A percentile compares a stretch with the other conserved stretches of the same genome.
Conservation (phyloP, 2,329 filamentous ascomycete genomes). For the Scedosporium dehoogii region DNA sequence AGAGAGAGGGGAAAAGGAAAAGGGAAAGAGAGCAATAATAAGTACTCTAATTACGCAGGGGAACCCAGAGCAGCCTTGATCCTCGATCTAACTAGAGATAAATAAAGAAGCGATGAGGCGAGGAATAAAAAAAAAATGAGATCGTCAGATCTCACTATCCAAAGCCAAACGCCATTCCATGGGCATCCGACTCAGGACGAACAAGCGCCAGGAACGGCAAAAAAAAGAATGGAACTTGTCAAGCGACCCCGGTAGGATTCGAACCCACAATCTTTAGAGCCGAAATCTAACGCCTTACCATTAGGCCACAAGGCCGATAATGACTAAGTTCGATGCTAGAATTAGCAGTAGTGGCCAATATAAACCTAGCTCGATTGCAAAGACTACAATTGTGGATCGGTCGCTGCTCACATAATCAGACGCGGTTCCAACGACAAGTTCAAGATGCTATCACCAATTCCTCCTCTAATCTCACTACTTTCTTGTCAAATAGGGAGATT, state of each 20-base stretch:
- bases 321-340: neutral
- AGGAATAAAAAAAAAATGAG: slow-evolving; percentile 6
- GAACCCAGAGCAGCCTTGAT: neutral
- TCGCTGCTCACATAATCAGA: neutral
- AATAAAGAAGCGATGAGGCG: neutral
- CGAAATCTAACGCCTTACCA: slow-evolving; percentile 8
- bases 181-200: neutral
- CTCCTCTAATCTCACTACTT: no score
- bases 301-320: slow-evolving; percentile 7
- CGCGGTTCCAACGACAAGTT: no score
- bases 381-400: neutral
- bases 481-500: no score
- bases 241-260: slow-evolving; percentile 1
- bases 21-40: neutral
- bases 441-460: no score
- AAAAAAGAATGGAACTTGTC: neutral
- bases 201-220: neutral
- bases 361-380: neutral
- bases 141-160: neutral
- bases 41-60: neutral
- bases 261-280: slow-evolving; percentile 3
- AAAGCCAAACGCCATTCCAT: neutral
- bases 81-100: neutral
- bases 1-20: neutral
- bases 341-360: neutral